A percentile compares a stretch with the other conserved stretches of the same genome.
phyloP scores from a whole-genome alignment of 2,329 filamentous ascomycete species.

The Byssothecium circinans region DNA sequence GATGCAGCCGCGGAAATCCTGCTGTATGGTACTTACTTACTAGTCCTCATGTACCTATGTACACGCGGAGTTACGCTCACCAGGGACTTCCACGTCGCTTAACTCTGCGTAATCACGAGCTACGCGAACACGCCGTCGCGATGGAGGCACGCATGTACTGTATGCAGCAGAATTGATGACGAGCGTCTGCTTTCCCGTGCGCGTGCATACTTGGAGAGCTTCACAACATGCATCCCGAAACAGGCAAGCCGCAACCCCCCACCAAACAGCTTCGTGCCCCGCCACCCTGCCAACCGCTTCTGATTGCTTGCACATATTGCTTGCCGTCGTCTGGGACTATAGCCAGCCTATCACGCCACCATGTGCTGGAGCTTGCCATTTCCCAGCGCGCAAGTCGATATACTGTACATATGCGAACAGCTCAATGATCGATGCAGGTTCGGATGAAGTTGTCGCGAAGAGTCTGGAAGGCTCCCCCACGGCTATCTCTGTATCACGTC shows the following conservation, averaged over 20 bases:
- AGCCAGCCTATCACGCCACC: slow-evolving; percentile 22
- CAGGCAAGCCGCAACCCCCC: slow-evolving; percentile 9
- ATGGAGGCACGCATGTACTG: neutral
- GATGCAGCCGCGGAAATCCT: too few relatives aligned
- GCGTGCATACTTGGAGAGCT: slow-evolving; percentile 4
- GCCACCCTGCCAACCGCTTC: slow-evolving; percentile 19
- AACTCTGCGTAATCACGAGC: neutral
- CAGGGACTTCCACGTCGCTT: neutral
- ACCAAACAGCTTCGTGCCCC: slow-evolving; percentile 6
- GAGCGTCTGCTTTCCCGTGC: slow-evolving; percentile 9
- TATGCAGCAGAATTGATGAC: slow-evolving; percentile 14
- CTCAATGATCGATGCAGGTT: neutral
- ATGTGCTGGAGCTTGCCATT: slow-evolving; percentile 11
- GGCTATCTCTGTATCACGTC: neutral
- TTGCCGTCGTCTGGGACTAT: slow-evolving; percentile 2
- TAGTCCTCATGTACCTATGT: neutral
- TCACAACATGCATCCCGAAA: slow-evolving; percentile 1
- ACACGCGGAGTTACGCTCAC: neutral
- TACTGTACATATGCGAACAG: neutral
- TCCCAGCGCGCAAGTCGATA: neutral
- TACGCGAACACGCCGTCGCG: neutral
- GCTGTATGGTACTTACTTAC: neutral
- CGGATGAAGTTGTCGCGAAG: slow-evolving; percentile 2
- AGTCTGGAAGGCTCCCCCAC: neutral
- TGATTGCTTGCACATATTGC: slow-evolving; percentile 18